Conservation (phyloP, 768 basidiomycete species). For the Stropharia rugosoannulata region DNA sequence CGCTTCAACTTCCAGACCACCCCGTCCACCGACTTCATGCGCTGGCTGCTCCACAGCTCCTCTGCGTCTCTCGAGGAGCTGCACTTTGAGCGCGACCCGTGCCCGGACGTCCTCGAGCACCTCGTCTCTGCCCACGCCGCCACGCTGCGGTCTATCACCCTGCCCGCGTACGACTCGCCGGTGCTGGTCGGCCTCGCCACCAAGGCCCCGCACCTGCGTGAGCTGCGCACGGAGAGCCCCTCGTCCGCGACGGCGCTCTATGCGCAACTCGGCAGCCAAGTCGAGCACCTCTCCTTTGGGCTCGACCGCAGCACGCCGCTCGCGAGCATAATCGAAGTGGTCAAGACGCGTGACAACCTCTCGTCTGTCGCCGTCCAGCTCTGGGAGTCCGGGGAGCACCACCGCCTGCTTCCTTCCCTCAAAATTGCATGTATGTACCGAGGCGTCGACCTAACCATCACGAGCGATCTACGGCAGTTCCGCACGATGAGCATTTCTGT, state of each 20-base stretch:
- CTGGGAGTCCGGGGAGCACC: constrained; percentile 49
- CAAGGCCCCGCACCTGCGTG: constrained; percentile 48
- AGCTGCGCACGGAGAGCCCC: constrained; percentile 57
- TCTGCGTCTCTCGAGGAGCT: constrained; percentile 46
- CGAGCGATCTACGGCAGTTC: constrained; percentile 50
- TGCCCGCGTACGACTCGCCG: constrained; percentile 52
- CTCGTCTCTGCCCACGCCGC: constrained; percentile 48
- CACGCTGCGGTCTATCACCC: constrained; percentile 51
- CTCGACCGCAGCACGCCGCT: constrained; percentile 56
- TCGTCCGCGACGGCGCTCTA: constrained; percentile 43
- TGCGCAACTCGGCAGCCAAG: constrained; percentile 44
- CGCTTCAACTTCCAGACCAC: constrained; percentile 66
- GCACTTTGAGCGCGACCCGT: constrained; percentile 62
- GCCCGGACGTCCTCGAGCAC: constrained; percentile 51
- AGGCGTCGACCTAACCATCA: constrained; percentile 55
- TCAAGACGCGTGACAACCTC: constrained; percentile 45
- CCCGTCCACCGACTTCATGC: constrained; percentile 60
- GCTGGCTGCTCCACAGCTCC: constrained; percentile 70
- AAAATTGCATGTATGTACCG: constrained; percentile 64
- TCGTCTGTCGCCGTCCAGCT: constrained; percentile 52
- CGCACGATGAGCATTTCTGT: constrained; percentile 28
- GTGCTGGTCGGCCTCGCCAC: constrained; percentile 46
- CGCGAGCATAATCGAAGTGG: constrained; percentile 51
- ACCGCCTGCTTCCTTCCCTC: constrained; percentile 51
- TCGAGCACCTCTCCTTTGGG: constrained; percentile 62